These are phyloP conservation scores for Ormosia semicastrata DNA, from an alignment of 306 rosid genomes.

Conservation along the genomic window DNA sequence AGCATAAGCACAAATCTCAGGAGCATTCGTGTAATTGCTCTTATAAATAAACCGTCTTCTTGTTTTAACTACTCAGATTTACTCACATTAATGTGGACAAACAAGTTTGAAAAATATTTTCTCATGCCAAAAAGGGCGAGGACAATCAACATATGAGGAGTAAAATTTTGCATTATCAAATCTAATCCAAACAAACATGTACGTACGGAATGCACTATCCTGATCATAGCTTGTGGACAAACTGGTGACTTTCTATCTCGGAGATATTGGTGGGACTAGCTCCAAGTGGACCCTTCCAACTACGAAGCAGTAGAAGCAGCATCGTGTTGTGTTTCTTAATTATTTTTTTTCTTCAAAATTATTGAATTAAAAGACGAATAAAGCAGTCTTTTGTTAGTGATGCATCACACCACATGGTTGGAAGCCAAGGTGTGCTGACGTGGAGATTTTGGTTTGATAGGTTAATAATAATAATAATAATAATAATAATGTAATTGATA, in stretches of 20 bases:
- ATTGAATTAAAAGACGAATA: not conserved
- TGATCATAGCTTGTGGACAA: not conserved
- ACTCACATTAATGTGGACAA: not conserved
- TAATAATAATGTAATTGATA: not conserved
- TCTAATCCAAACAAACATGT: not conserved
- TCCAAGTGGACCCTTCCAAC: not conserved
- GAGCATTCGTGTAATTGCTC: too few species aligned
- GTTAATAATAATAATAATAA: not conserved
- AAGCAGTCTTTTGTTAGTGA: not conserved
- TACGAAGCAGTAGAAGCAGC: not conserved
- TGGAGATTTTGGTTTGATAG: not conserved
- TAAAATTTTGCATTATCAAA: not conserved
- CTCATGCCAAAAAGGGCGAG: not conserved
- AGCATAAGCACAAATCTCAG: too few species aligned
- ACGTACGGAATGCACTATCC: not conserved
- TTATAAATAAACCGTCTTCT: not conserved
- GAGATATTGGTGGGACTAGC: not conserved
- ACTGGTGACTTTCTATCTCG: not conserved
- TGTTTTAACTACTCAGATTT: too few species aligned
- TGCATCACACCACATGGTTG: not conserved
- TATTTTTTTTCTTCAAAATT: not conserved
- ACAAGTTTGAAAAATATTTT: not conserved
- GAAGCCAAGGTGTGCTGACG: not conserved
- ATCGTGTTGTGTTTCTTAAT: not conserved
- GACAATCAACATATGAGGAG: not conserved